phyloP scores from a whole-genome alignment of 2,329 filamentous ascomycete genomes.

The Xylariaceae sp. region DNA sequence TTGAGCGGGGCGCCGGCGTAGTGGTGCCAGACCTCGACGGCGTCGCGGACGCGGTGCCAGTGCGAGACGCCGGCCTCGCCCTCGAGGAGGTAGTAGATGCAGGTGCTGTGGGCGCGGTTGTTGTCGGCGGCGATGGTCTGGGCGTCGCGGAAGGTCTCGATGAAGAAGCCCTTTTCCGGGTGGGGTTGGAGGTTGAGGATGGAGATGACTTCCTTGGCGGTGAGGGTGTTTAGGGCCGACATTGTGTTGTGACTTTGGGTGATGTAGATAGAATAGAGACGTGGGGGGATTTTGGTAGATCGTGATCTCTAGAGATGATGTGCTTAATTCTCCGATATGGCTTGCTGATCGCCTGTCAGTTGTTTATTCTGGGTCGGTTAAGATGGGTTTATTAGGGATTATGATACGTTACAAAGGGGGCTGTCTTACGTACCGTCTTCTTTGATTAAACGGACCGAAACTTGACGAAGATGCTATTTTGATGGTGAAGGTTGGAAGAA shows the following conservation, averaged over 20 bases:
- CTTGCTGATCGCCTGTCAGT: no score
- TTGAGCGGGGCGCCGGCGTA: slow-evolving; percentile 47
- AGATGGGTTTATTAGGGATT: no score
- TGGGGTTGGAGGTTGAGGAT: slow-evolving; percentile 40
- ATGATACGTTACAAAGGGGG: no score
- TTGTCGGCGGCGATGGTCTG: neutral
- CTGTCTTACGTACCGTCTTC: no score
- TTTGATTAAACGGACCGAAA: no score
- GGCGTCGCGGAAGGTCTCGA: slow-evolving; percentile 42
- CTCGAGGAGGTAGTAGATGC: slow-evolving; percentile 50
- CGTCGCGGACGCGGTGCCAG: slow-evolving; percentile 46
- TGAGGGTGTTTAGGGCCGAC: slow-evolving; percentile 18
- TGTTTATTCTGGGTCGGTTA: no score
- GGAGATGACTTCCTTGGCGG: slow-evolving; percentile 41
- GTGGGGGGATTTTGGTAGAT: no score
- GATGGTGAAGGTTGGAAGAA: no score
- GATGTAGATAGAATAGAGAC: neutral
- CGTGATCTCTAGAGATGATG: no score
- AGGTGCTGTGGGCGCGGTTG: slow-evolving; percentile 38
- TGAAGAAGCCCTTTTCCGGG: slow-evolving; percentile 45
- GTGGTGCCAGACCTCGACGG: slow-evolving; percentile 48
- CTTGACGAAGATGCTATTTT: no score
- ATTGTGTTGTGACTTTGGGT: neutral
- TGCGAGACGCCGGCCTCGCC: slow-evolving; percentile 38
- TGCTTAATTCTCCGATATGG: no score